These are phyloP conservation scores for Tolypocladium sp. DNA, from an alignment of 2,329 filamentous ascomycete species.

Conservation along the genomic window DNA sequence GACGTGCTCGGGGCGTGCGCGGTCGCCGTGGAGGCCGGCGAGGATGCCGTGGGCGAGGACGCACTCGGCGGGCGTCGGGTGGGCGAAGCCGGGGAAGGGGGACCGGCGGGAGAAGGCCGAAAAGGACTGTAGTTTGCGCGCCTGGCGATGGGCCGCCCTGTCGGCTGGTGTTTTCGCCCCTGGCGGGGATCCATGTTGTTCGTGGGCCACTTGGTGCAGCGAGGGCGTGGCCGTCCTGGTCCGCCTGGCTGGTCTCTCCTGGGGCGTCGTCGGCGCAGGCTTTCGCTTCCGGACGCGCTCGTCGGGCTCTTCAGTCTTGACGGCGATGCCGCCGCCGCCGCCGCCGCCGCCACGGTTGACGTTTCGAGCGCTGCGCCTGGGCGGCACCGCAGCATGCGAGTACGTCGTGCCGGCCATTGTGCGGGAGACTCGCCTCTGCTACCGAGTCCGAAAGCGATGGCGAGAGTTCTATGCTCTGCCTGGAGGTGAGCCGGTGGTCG, in stretches of 20 bases:
- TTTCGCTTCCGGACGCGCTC: not conserved
- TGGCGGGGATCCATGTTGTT: not conserved
- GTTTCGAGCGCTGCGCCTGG: constrained; percentile 7
- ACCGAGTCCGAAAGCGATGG: not conserved
- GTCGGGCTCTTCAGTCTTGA: not conserved
- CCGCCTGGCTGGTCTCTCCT: too few species aligned
- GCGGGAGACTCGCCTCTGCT: not conserved
- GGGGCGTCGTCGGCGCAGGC: not conserved
- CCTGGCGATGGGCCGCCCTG: constrained; percentile 20
- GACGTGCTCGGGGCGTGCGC: constrained; percentile 50
- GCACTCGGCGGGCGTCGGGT: constrained; percentile 60
- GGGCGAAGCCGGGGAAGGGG: constrained; percentile 59
- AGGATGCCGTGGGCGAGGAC: constrained; percentile 58
- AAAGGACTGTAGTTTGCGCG: constrained; percentile 34
- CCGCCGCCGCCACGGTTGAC: not conserved
- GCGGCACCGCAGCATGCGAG: not conserved
- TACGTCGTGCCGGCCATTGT: not conserved
- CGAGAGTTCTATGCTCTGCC: not conserved
- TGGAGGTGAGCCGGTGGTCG: not conserved
- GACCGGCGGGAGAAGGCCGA: constrained; percentile 29
- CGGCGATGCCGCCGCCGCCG: not conserved
- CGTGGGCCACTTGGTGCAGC: not conserved
- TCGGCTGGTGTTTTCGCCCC: not conserved
- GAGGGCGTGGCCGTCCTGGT: not conserved
- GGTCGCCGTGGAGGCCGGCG: constrained; percentile 53